Percentiles rank a stretch among this genome's conserved stretches.
Evolutionary conservation across 352 stramenopile species (phyloP).

Genomic region (Globisporangium ultimum): DNA sequence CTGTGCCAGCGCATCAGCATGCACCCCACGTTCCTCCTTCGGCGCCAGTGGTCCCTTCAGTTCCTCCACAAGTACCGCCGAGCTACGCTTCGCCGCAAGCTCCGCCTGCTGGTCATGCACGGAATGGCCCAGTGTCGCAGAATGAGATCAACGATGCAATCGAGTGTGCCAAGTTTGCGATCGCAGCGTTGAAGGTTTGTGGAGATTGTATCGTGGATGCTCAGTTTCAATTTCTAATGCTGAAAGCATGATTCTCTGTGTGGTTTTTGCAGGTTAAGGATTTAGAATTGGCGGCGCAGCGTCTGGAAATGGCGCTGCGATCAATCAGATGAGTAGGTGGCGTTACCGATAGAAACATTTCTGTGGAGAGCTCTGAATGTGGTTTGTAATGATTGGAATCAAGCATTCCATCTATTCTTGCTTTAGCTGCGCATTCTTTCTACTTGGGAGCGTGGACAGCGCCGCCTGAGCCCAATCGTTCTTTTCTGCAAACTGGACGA

Average conservation of each 20-base stretch:
- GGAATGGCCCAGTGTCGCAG: slow-evolving; percentile 44
- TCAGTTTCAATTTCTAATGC: neutral
- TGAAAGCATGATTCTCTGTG: neutral
- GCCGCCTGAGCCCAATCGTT: slow-evolving; percentile 78
- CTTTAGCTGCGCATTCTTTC: slow-evolving; percentile 69
- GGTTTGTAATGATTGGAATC: neutral
- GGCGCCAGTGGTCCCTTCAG: slow-evolving; percentile 1
- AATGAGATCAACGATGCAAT: slow-evolving; percentile 82
- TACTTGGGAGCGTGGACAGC: slow-evolving; percentile 55
- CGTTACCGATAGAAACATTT: slow-evolving; percentile 2
- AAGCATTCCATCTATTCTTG: slow-evolving; percentile 21
- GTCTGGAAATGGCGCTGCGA: slow-evolving; percentile 71
- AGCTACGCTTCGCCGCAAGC: slow-evolving; percentile 1
- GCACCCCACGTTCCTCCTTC: slow-evolving; percentile 8
- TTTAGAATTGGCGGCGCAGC: slow-evolving; percentile 71
- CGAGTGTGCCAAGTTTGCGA: slow-evolving; percentile 79
- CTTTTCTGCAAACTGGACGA: slow-evolving; percentile 63
- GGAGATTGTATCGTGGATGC: neutral
- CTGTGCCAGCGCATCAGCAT: slow-evolving; percentile 6
- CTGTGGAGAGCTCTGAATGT: neutral
- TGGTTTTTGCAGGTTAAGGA: slow-evolving; percentile 58
- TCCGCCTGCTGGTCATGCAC: slow-evolving; percentile 16
- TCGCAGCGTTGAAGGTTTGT: slow-evolving; percentile 75
- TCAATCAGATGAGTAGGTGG: slow-evolving; percentile 47
- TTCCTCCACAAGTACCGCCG: slow-evolving; percentile 4